These are phyloP conservation scores for Penicillium sp. DNA, from an alignment of 2,329 filamentous ascomycete species.

Conservation along the genomic window DNA sequence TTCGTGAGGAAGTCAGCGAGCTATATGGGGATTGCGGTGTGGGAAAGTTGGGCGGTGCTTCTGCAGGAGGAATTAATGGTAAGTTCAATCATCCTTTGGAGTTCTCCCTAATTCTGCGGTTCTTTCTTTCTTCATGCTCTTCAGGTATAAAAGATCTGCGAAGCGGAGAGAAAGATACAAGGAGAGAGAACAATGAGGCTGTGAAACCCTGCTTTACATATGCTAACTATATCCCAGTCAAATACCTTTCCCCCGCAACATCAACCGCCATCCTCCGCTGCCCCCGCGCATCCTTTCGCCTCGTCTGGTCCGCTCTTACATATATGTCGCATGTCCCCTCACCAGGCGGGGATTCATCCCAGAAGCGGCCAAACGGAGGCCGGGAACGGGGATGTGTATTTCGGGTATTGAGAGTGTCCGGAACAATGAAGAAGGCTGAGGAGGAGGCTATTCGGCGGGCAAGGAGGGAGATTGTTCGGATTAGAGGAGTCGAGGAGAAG, in stretches of 20 bases:
- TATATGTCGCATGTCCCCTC: slow-evolving; percentile 71
- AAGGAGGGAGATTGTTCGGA: slow-evolving; percentile 67
- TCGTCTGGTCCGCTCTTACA: slow-evolving; percentile 87
- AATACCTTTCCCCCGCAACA: slow-evolving; percentile 89
- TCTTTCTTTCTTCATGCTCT: background rate
- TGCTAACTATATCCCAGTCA: slow-evolving; percentile 53
- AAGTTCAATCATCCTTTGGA: slow-evolving; percentile 21
- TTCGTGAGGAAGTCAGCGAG: slow-evolving; percentile 67
- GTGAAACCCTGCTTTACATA: background rate
- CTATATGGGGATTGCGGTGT: slow-evolving; percentile 89
- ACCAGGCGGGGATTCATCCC: slow-evolving; percentile 6
- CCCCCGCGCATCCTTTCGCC: slow-evolving; percentile 75
- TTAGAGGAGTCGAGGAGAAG: slow-evolving; percentile 54
- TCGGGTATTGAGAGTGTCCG: slow-evolving; percentile 81
- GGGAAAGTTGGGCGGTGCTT: slow-evolving; percentile 57
- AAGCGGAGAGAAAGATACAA: background rate
- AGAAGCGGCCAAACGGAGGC: slow-evolving; percentile 22
- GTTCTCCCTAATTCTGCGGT: background rate
- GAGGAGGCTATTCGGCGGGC: slow-evolving; percentile 82
- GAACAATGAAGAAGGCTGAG: slow-evolving; percentile 89
- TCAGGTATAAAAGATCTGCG: background rate
- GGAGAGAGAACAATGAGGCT: background rate
- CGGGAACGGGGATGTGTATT: slow-evolving; percentile 65
- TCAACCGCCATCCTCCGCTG: slow-evolving; percentile 90
- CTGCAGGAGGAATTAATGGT: slow-evolving; percentile 70